Percentiles rank a stretch among this genome's conserved stretches.
Evolutionary conservation across 78 protist species (phyloP).

Genomic region (Acrasis kona): DNA sequence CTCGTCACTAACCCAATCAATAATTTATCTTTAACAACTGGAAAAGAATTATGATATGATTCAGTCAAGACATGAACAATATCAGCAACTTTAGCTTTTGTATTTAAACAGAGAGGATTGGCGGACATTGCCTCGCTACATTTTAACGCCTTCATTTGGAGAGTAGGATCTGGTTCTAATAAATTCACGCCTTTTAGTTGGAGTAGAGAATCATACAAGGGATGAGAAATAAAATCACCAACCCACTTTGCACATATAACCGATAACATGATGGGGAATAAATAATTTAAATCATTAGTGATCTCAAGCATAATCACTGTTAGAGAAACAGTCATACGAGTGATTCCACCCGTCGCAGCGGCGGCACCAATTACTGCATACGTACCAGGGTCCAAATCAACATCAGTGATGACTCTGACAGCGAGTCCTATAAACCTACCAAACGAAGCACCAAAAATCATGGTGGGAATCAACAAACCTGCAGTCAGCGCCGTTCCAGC

Average conservation of each 20-base stretch:
- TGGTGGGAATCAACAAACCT: slow-evolving; percentile 57
- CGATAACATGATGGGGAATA: slow-evolving; percentile 64
- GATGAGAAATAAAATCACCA: slow-evolving; percentile 44
- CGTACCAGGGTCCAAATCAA: slow-evolving; percentile 31
- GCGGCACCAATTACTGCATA: slow-evolving; percentile 32
- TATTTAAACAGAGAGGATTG: no score
- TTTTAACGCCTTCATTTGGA: no score
- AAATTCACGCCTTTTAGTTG: slow-evolving; percentile 24
- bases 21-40: no score
- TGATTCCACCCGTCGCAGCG: slow-evolving; percentile 28
- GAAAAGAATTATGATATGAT: no score
- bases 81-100: no score
- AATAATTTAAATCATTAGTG: slow-evolving; percentile 36
- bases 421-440: slow-evolving; percentile 78
- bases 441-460: slow-evolving; percentile 70
- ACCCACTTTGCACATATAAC: slow-evolving; percentile 66
- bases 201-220: slow-evolving; percentile 57
- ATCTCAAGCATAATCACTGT: slow-evolving; percentile 37
- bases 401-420: no score
- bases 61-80: no score
- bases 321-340: slow-evolving; percentile 46
- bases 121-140: no score
- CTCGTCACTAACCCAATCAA: no score
- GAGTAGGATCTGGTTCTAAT: not conserved
- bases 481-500: slow-evolving; percentile 6